Conservation (phyloP, 176 grass and related monocot species). For the Eragrostis curvula region DNA sequence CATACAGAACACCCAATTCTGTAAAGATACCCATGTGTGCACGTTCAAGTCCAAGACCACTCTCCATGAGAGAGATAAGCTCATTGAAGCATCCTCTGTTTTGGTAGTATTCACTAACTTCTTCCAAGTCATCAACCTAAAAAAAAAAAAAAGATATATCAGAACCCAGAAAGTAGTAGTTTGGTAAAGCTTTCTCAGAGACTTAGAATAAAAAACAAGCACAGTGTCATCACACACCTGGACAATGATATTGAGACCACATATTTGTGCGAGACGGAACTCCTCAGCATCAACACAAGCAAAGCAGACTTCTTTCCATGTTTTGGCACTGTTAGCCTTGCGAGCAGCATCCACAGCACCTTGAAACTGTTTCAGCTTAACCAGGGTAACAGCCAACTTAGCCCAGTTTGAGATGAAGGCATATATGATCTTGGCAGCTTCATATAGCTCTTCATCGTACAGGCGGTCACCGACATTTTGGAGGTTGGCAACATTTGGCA, state of each 20-base stretch:
- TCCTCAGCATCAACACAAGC: constrained; percentile 97
- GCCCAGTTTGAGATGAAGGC: constrained; percentile 99
- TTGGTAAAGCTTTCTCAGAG: background rate
- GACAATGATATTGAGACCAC: constrained; percentile 92
- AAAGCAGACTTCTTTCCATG: constrained; percentile 98
- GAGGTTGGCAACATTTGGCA: constrained; percentile 98
- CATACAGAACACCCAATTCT: constrained; percentile 91
- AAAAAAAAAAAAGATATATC: constrained; percentile 28
- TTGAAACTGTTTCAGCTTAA: constrained; percentile 96
- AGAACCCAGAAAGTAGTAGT: constrained; percentile 38
- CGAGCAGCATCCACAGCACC: constrained; percentile 97
- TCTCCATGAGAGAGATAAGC: constrained; percentile 94
- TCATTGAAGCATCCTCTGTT: constrained; percentile 97
- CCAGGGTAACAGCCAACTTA: constrained; percentile 84
- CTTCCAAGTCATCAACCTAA: constrained; percentile 98
- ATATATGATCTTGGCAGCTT: constrained; percentile 98
- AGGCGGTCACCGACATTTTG: constrained; percentile 93
- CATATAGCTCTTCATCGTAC: constrained; percentile 92
- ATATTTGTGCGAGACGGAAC: constrained; percentile 95
- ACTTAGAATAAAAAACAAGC: too few relatives aligned
- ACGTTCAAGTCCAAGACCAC: constrained; percentile 82
- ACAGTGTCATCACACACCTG: constrained; percentile 61
- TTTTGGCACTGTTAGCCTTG: constrained; percentile 93
- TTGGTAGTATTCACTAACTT: constrained; percentile 95
- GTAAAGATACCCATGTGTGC: constrained; percentile 99